A percentile compares a stretch with the other conserved stretches of the same genome.
Evolutionary conservation across 768 basidiomycete genomes (phyloP).

Genomic region (Tricholoma furcatifolium): DNA sequence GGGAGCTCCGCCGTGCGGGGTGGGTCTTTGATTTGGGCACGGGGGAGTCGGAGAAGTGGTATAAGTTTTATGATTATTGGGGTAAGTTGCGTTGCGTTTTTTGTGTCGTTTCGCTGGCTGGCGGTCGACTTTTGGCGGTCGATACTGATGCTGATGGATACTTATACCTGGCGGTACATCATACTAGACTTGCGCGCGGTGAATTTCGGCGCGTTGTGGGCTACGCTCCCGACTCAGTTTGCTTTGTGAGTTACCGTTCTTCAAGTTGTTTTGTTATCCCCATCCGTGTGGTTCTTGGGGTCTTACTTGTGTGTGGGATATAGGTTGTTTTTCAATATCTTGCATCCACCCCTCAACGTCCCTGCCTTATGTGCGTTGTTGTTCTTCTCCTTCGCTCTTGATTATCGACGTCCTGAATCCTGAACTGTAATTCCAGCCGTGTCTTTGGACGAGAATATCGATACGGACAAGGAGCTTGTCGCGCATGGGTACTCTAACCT

Average conservation of each 20-base stretch:
- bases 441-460: constrained; percentile 82
- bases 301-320: too few relatives aligned
- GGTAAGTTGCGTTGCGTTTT: too few relatives aligned
- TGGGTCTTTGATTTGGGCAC: constrained; percentile 83
- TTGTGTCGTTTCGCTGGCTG: too few relatives aligned
- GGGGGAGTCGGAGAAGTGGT: constrained; percentile 57
- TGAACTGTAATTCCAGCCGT: constrained; percentile 51
- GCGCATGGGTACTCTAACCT: constrained; percentile 93
- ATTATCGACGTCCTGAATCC: background rate
- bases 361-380: constrained; percentile 80
- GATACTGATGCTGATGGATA: background rate
- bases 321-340: constrained; percentile 80
- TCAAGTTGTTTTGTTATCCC: too few relatives aligned
- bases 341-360: constrained; percentile 86
- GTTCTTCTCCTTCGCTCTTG: background rate
- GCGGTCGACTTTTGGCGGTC: background rate
- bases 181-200: constrained; percentile 64
- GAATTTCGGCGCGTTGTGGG: constrained; percentile 66
- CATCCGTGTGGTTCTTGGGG: too few relatives aligned
- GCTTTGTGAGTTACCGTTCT: constrained; percentile 85
- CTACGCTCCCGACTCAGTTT: constrained; percentile 90
- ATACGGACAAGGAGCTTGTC: constrained; percentile 90
- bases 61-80: constrained; percentile 79
- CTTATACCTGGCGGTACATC: too few relatives aligned
- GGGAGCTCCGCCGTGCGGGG: constrained; percentile 56